Conservation (phyloP, 2,329 filamentous ascomycete species). For the Penicillium verrucosum region DNA sequence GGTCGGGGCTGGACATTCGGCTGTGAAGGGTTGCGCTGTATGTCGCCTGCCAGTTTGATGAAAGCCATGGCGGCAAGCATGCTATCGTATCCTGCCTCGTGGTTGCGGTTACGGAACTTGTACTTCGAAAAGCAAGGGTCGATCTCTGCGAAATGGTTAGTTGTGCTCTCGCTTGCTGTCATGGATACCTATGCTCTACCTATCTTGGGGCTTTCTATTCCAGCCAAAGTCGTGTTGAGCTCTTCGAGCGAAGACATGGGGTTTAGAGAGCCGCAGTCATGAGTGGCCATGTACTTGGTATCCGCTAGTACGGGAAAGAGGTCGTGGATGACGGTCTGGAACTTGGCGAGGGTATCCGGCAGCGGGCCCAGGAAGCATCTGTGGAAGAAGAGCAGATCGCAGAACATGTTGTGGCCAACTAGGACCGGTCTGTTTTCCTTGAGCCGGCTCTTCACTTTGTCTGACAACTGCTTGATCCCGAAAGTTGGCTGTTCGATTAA, state of each 20-base stretch:
- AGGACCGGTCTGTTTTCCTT: constrained; percentile 49
- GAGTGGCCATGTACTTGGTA: constrained; percentile 62
- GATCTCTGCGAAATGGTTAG: constrained; percentile 29
- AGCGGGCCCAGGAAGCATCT: constrained; percentile 57
- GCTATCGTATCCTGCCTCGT: constrained; percentile 64
- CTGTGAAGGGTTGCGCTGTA: constrained; percentile 28
- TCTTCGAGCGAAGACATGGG: constrained; percentile 39
- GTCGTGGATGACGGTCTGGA: constrained; percentile 49
- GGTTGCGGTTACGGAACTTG: constrained; percentile 27
- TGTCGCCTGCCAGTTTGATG: constrained; percentile 53
- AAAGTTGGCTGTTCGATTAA: constrained; percentile 17
- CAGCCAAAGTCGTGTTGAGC: constrained; percentile 26
- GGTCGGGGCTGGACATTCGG: background rate
- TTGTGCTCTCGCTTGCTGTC: background rate
- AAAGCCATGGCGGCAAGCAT: constrained; percentile 59
- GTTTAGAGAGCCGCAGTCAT: constrained; percentile 52
- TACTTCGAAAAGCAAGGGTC: constrained; percentile 35
- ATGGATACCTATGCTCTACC: constrained; percentile 21
- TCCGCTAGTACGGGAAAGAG: constrained; percentile 59
- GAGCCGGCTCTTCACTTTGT: constrained; percentile 40
- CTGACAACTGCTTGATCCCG: constrained; percentile 27
- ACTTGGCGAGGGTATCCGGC: constrained; percentile 55
- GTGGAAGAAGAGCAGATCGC: constrained; percentile 61
- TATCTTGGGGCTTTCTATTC: constrained; percentile 29
- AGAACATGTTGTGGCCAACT: constrained; percentile 63